Percentiles rank a stretch among this genome's conserved stretches.
Conservation (phyloP, 805 yeast genomes). For the Suhomyces sp. region DNA sequence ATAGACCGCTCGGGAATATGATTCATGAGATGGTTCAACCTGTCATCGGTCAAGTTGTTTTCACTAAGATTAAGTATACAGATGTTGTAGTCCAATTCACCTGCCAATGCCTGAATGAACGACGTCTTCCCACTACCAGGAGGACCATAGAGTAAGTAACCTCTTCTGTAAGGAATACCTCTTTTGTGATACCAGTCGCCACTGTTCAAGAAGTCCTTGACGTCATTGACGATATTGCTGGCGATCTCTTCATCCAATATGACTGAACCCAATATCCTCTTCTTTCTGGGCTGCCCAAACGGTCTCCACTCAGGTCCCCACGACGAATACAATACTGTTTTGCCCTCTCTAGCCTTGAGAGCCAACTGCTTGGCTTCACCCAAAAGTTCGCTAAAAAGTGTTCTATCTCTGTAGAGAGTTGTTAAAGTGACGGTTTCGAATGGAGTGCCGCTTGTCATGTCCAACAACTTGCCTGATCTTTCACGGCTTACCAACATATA, state of each 20-base stretch:
- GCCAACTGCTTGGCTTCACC: conserved; percentile 86
- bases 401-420: conserved; percentile 79
- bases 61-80: conserved; percentile 91
- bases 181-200: conserved; percentile 92
- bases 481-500: conserved; percentile 87
- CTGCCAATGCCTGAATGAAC: conserved; percentile 94
- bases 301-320: conserved; percentile 99
- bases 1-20: conserved; percentile 90
- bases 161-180: conserved; percentile 97
- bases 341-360: conserved; percentile 79
- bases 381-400: conserved; percentile 64
- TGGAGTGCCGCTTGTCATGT: conserved; percentile 87
- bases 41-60: conserved; percentile 87
- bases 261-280: conserved; percentile 81
- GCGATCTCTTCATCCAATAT: conserved; percentile 75
- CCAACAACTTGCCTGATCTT: conserved; percentile 83
- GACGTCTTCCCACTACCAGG: conserved; percentile 98
- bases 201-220: conserved; percentile 70
- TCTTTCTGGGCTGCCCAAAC: conserved; percentile 91
- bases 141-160: conserved; percentile 91
- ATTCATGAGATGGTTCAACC: conserved; percentile 93
- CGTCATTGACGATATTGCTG: conserved; percentile 65
- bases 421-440: conserved; percentile 95
- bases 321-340: conserved; percentile 87
- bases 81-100: conserved; percentile 91